Percentiles rank a stretch among this genome's conserved stretches.
Evolutionary conservation across 805 yeast species (phyloP).

Genomic region (Saccharomycopsis javanensis): DNA sequence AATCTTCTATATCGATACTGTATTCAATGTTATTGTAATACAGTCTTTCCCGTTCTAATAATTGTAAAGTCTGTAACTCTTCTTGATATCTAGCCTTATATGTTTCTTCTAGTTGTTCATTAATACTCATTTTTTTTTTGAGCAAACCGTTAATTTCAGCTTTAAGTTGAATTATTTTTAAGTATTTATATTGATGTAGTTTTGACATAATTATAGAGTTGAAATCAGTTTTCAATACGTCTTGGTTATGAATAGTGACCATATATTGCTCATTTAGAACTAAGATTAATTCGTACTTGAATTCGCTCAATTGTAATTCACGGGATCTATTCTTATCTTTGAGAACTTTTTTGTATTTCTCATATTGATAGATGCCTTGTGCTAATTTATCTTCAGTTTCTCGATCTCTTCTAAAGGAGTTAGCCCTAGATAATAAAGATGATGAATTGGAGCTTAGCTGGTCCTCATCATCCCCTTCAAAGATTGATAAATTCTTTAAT

Average conservation of each 20-base stretch:
- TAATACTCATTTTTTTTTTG: constrained; percentile 5
- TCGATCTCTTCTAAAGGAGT: not conserved
- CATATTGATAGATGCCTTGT: constrained; percentile 21
- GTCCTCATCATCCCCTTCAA: constrained; percentile 9
- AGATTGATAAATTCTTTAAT: constrained; percentile 16
- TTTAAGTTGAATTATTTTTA: constrained; percentile 17
- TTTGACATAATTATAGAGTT: constrained; percentile 4
- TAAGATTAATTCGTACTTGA: constrained; percentile 16
- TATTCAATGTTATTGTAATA: constrained; percentile 8
- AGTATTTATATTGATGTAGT: constrained; percentile 13
- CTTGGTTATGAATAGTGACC: constrained; percentile 9
- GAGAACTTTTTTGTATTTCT: constrained; percentile 30
- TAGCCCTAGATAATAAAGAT: not conserved
- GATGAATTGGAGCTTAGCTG: not conserved
- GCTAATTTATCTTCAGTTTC: constrained; percentile 15
- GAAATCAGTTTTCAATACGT: not conserved
- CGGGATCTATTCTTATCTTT: constrained; percentile 36
- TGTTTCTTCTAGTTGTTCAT: constrained; percentile 8
- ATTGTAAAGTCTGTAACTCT: constrained; percentile 4
- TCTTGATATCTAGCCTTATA: constrained; percentile 8
- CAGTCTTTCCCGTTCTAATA: constrained; percentile 4
- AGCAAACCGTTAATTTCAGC: constrained; percentile 10
- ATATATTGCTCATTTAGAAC: constrained; percentile 19
- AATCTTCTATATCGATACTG: constrained; percentile 43
- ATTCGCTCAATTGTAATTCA: constrained; percentile 5